Evolutionary conservation across 2,329 filamentous ascomycete genomes (phyloP).

Genomic region (Epichloe bromicola): DNA sequence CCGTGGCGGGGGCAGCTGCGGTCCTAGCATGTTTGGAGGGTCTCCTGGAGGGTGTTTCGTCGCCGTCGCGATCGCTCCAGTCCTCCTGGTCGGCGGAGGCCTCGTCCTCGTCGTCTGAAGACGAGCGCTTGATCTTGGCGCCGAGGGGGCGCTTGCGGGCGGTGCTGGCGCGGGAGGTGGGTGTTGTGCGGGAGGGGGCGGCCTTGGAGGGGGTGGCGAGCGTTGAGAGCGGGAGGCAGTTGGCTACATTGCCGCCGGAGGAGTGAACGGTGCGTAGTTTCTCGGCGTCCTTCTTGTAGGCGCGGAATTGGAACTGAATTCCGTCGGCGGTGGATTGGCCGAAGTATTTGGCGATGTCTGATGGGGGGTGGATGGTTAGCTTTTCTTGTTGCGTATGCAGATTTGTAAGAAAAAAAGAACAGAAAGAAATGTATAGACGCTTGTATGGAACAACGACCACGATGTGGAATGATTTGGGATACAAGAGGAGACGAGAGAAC

Average conservation of each 20-base stretch:
- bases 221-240: conserved; percentile 19
- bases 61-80: conserved; percentile 12
- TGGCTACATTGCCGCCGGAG: conserved; percentile 32
- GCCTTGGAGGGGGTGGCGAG: conserved; percentile 20
- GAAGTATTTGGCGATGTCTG: conserved; percentile 47
- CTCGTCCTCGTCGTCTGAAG: conserved; percentile 14
- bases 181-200: conserved; percentile 2
- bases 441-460: neutral
- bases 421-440: neutral
- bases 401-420: neutral
- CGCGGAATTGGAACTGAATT: conserved; percentile 47
- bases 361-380: conserved; percentile 4
- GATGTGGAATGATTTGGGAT: neutral
- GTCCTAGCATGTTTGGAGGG: conserved; percentile 9
- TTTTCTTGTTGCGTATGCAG: neutral
- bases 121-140: conserved; percentile 14
- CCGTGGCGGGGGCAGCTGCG: conserved; percentile 11
- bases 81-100: conserved; percentile 14
- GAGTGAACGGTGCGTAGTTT: conserved; percentile 31
- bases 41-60: conserved; percentile 27
- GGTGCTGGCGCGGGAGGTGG: conserved; percentile 7
- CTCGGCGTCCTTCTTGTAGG: conserved; percentile 40
- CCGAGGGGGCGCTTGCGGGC: conserved; percentile 14
- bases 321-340: conserved; percentile 44
- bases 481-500: neutral